Conservation (phyloP, 2,329 filamentous ascomycete genomes). For the Clonostachys chloroleuca region DNA sequence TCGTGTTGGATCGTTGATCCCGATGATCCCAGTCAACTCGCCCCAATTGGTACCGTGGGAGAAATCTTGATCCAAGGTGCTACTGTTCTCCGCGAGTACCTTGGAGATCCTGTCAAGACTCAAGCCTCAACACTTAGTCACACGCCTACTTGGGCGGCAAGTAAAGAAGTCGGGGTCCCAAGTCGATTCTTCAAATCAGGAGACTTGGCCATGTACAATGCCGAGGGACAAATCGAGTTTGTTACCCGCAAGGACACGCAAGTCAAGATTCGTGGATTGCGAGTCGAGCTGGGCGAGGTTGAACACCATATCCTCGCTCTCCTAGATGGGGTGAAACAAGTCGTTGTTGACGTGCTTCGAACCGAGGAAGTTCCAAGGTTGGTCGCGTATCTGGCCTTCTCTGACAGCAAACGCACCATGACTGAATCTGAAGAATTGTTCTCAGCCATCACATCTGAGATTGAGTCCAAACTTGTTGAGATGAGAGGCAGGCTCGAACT, state of each 20-base stretch:
- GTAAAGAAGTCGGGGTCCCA: too few relatives aligned
- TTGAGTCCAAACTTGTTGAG: too few relatives aligned
- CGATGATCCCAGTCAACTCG: slow-evolving; percentile 4
- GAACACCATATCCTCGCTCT: background rate
- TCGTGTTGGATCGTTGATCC: slow-evolving; percentile 9
- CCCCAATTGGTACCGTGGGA: background rate
- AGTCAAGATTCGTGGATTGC: slow-evolving; percentile 3
- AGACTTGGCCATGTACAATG: background rate
- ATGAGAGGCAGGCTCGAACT: too few relatives aligned
- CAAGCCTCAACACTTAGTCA: background rate
- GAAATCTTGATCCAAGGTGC: slow-evolving; percentile 2
- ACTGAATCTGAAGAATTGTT: too few relatives aligned
- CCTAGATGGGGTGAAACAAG: background rate
- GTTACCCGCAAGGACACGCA: slow-evolving; percentile 1
- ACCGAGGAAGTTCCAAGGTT: background rate
- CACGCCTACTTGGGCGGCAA: background rate
- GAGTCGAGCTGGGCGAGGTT: slow-evolving; percentile 2
- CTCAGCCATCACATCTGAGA: too few relatives aligned
- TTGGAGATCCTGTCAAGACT: background rate
- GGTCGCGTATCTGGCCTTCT: background rate
- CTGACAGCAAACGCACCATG: slow-evolving; percentile 1
- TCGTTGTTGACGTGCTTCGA: background rate
- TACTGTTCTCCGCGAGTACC: slow-evolving; percentile 1
- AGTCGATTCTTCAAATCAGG: background rate
- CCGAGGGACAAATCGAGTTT: background rate